A percentile compares a stretch with the other conserved stretches of the same genome.
Conservation (phyloP, 129 eudicot genomes). For the Ambrosia trifida region DNA sequence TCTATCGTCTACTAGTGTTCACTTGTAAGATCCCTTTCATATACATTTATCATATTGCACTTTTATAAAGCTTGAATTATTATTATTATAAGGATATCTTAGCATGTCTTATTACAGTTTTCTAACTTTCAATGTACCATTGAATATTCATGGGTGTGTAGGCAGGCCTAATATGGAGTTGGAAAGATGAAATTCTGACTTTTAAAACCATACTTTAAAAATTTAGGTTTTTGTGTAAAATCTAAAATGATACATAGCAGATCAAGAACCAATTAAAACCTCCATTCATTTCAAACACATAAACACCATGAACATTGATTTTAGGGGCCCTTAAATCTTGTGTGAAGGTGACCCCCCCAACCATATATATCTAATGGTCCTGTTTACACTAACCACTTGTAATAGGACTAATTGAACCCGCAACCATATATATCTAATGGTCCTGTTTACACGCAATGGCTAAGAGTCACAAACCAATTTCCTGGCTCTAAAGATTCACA, state of each 20-base stretch:
- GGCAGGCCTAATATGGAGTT: too few species aligned
- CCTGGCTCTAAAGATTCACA: constrained; percentile 6
- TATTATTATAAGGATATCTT: too few species aligned
- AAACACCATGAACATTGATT: not conserved
- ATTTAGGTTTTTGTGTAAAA: not conserved
- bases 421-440: not conserved
- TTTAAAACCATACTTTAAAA: not conserved
- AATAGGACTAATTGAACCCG: constrained; percentile 12
- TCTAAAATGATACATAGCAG: not conserved
- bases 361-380: constrained; percentile 2
- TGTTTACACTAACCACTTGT: constrained; percentile 1
- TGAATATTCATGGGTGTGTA: too few species aligned
- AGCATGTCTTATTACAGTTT: too few species aligned
- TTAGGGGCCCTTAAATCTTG: constrained; percentile 1
- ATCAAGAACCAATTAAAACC: not conserved
- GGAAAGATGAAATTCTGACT: too few species aligned
- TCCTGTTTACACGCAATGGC: not conserved
- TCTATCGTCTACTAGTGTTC: too few species aligned
- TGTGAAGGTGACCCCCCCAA: not conserved
- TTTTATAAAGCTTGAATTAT: too few species aligned
- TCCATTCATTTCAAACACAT: not conserved
- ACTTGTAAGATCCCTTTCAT: too few species aligned
- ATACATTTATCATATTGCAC: too few species aligned
- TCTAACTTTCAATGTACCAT: too few species aligned
- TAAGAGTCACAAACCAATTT: constrained; percentile 5